These are phyloP conservation scores for Mallotus repandus DNA, from an alignment of 441 rosid genomes.

Conservation along the genomic window DNA sequence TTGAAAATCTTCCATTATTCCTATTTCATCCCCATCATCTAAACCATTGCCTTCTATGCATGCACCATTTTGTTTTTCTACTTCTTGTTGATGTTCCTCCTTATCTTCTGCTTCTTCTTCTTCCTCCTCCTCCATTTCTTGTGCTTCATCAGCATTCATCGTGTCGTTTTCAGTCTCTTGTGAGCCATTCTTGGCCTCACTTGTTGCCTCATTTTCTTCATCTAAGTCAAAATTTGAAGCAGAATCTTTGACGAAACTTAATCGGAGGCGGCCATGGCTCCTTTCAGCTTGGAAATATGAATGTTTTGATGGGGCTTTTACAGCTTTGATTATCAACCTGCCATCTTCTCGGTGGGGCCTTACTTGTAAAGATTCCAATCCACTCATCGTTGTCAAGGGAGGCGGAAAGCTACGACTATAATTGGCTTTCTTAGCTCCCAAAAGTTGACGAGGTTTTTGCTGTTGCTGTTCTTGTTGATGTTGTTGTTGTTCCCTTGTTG, in stretches of 20 bases:
- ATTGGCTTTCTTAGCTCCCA: slow-evolving; percentile 31
- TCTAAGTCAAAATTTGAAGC: slow-evolving; percentile 25
- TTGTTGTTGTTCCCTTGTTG: slow-evolving; percentile 26
- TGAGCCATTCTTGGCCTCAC: neutral
- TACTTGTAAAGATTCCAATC: slow-evolving; percentile 46
- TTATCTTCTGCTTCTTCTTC: slow-evolving; percentile 24
- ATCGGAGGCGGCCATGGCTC: slow-evolving; percentile 69
- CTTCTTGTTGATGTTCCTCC: neutral
- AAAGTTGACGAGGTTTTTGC: slow-evolving; percentile 16
- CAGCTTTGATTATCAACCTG: slow-evolving; percentile 56
- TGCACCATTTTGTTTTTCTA: slow-evolving; percentile 12
- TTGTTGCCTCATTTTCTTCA: slow-evolving; percentile 13
- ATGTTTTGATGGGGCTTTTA: slow-evolving; percentile 36
- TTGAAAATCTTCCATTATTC: slow-evolving; percentile 24
- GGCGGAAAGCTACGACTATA: slow-evolving; percentile 54
- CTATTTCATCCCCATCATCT: slow-evolving; percentile 24
- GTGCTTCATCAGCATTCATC: neutral
- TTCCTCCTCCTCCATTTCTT: slow-evolving; percentile 18
- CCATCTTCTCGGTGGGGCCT: slow-evolving; percentile 71
- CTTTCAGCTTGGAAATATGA: slow-evolving; percentile 59
- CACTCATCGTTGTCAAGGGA: slow-evolving; percentile 68
- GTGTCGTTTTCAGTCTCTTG: slow-evolving; percentile 28
- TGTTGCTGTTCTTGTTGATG: slow-evolving; percentile 23
- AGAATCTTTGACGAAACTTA: slow-evolving; percentile 41
- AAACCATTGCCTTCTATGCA: slow-evolving; percentile 13